Evolutionary conservation across 2,329 filamentous ascomycete species (phyloP).

Genomic region (Exserohilum turcica): DNA sequence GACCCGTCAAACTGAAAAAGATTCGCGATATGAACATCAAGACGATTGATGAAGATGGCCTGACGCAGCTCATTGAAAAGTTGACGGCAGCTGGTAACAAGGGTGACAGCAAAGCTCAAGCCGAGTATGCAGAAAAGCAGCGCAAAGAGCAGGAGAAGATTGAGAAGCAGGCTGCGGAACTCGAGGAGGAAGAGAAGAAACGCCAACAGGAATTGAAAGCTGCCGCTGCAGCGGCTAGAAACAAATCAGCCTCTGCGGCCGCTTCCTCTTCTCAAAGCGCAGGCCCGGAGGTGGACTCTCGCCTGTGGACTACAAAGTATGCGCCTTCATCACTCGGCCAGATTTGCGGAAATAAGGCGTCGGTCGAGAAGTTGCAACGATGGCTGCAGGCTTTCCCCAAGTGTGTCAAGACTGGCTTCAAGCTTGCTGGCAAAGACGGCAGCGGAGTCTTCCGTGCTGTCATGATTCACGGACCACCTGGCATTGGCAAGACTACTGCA

Average conservation of each 20-base stretch:
- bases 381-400: constrained; percentile 87
- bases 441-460: constrained; percentile 84
- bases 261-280: constrained; percentile 30
- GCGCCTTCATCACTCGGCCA: constrained; percentile 82
- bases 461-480: constrained; percentile 92
- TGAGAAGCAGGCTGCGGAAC: constrained; percentile 77
- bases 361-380: constrained; percentile 84
- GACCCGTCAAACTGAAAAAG: constrained; percentile 88
- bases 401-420: constrained; percentile 79
- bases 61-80: constrained; percentile 81
- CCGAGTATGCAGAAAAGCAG: constrained; percentile 82
- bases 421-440: constrained; percentile 81
- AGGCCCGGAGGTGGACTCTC: constrained; percentile 37
- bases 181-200: constrained; percentile 86
- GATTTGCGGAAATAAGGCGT: constrained; percentile 92
- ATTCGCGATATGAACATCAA: constrained; percentile 81
- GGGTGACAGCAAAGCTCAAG: constrained; percentile 84
- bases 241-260: constrained; percentile 42
- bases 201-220: constrained; percentile 60
- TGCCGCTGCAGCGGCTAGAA: constrained; percentile 39
- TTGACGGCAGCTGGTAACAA: constrained; percentile 76
- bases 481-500: constrained; percentile 96
- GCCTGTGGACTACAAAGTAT: constrained; percentile 92
- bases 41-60: constrained; percentile 90
- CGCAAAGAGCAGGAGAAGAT: constrained; percentile 84